A percentile compares a stretch with the other conserved stretches of the same genome.
Evolutionary conservation across 2,329 filamentous ascomycete species (phyloP).

Genomic region (Mollisiaceae sp.): DNA sequence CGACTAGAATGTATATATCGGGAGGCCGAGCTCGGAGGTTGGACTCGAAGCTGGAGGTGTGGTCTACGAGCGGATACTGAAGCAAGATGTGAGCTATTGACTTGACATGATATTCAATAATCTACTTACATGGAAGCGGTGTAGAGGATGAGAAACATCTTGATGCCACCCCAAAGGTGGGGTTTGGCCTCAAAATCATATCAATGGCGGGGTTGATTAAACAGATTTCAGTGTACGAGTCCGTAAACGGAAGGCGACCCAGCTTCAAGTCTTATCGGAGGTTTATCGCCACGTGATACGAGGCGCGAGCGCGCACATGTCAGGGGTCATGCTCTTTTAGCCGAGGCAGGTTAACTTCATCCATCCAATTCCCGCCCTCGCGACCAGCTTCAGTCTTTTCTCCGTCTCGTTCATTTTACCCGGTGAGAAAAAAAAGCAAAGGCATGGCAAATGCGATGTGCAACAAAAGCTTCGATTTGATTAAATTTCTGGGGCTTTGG

Average conservation of each 20-base stretch:
- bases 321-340: conserved; percentile 4
- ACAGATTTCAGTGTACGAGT: not conserved
- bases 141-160: not conserved
- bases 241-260: conserved; percentile 1
- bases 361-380: not conserved
- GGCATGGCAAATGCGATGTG: conserved; percentile 13
- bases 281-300: conserved; percentile 10
- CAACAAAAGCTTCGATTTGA: conserved; percentile 16
- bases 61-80: not conserved
- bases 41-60: not conserved
- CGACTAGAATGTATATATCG: not conserved
- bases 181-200: conserved; percentile 10
- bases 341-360: conserved; percentile 7
- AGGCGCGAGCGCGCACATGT: not conserved
- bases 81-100: not conserved
- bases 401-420: not conserved
- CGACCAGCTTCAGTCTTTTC: conserved; percentile 7
- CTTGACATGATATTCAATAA: not conserved
- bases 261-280: not conserved
- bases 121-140: not conserved
- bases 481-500: not conserved
- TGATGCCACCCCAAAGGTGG: not conserved
- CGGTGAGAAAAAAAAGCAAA: conserved; percentile 17
- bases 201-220: not conserved
- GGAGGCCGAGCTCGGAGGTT: not conserved